These are phyloP conservation scores for Panicum hallii DNA, from an alignment of 202 grass and related monocot species.

Conservation along the genomic window DNA sequence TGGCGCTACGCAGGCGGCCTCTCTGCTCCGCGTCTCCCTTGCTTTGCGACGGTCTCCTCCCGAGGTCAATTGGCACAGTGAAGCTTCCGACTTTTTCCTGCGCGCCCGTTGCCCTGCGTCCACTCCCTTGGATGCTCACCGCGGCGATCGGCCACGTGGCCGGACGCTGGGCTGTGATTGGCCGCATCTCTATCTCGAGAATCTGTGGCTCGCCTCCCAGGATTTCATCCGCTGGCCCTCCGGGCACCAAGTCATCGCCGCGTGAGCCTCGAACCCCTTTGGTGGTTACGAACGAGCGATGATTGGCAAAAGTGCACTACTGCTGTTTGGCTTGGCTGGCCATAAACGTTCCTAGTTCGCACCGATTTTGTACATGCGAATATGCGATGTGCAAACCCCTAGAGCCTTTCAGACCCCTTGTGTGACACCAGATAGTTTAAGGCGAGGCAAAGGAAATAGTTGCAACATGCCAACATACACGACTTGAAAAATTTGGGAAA, in stretches of 20 bases:
- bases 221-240: slow-evolving; percentile 36
- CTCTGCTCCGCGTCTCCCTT: slow-evolving; percentile 28
- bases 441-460: too few relatives aligned
- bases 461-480: too few relatives aligned
- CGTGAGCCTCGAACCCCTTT: background rate
- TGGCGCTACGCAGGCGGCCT: slow-evolving; percentile 1
- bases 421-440: too few relatives aligned
- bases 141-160: slow-evolving; percentile 42
- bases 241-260: background rate
- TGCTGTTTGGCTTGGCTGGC: too few relatives aligned
- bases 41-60: background rate
- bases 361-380: too few relatives aligned
- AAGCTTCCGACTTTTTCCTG: background rate
- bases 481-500: too few relatives aligned
- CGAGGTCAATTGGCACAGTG: background rate
- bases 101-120: background rate
- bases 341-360: too few relatives aligned
- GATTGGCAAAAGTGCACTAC: background rate
- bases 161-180: slow-evolving; percentile 46
- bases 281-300: background rate
- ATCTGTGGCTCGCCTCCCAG: slow-evolving; percentile 36
- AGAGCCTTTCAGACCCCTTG: too few relatives aligned
- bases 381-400: too few relatives aligned
- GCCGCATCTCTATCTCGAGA: slow-evolving; percentile 56
- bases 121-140: slow-evolving; percentile 16